Conservation (phyloP, 345 rosid species). For the Brassica nigra region DNA sequence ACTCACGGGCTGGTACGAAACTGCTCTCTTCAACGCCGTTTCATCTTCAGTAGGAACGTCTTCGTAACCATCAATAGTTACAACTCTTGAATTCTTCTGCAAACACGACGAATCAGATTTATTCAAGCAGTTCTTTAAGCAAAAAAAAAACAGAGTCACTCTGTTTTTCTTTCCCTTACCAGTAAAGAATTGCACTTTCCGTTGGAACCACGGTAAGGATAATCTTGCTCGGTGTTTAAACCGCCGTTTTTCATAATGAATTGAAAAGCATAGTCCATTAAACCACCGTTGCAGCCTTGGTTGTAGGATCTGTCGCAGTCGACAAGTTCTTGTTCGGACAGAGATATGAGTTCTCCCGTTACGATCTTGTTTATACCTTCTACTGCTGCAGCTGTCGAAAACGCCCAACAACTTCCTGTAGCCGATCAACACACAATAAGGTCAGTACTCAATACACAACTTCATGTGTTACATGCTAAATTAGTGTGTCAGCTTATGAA, state of each 20-base stretch:
- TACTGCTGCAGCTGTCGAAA: constrained; percentile 81
- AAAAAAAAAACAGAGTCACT: not conserved
- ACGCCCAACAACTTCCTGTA: constrained; percentile 99
- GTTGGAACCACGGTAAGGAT: constrained; percentile 68
- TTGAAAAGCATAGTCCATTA: constrained; percentile 95
- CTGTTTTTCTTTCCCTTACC: constrained; percentile 42
- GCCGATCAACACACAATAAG: not conserved
- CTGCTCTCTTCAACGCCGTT: constrained; percentile 66
- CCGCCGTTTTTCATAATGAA: constrained; percentile 90
- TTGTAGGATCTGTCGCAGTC: constrained; percentile 76
- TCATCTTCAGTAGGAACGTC: constrained; percentile 68
- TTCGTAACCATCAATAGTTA: constrained; percentile 75
- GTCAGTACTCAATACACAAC: not conserved
- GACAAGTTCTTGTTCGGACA: constrained; percentile 94
- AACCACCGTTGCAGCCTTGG: constrained; percentile 88
- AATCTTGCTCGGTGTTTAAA: constrained; percentile 68
- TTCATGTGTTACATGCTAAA: not conserved
- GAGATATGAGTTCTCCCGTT: constrained; percentile 69
- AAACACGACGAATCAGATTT: not conserved
- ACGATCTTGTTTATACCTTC: constrained; percentile 90
- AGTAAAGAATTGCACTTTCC: constrained; percentile 51
- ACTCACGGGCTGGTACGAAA: constrained; percentile 81
- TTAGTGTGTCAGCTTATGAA: not conserved
- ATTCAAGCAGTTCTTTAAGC: not conserved
- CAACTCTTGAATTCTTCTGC: constrained; percentile 75